phyloP scores from a whole-genome alignment of 1,139 yeast genomes.

The Nematodospora anomalae region DNA sequence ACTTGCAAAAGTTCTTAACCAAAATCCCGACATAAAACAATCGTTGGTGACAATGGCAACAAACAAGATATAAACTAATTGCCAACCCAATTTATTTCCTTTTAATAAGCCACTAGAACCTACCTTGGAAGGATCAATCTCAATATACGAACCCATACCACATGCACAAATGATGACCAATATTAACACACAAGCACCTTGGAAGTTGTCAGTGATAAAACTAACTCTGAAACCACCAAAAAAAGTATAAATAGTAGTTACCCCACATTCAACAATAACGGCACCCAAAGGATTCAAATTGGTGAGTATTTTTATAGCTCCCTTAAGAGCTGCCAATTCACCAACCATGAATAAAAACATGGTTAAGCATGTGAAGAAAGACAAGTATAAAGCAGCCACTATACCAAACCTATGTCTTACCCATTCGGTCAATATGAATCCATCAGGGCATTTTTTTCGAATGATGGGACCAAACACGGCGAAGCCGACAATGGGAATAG shows the following conservation, averaged over 20 bases:
- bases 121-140: constrained; percentile 63
- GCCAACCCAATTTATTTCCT: constrained; percentile 80
- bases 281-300: constrained; percentile 80
- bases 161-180: constrained; percentile 69
- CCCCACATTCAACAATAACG: constrained; percentile 81
- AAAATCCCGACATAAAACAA: constrained; percentile 86
- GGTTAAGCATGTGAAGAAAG: constrained; percentile 81
- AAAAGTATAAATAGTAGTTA: constrained; percentile 83
- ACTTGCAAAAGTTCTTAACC: constrained; percentile 94
- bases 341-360: constrained; percentile 87
- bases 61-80: constrained; percentile 76
- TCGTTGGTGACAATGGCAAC: constrained; percentile 90
- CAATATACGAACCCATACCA: constrained; percentile 77
- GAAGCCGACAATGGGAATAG: constrained; percentile 80
- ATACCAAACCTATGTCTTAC: constrained; percentile 77
- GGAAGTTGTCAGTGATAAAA: constrained; percentile 84
- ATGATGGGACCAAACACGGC: constrained; percentile 82
- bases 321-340: constrained; percentile 77
- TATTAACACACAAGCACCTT: constrained; percentile 71
- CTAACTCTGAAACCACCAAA: constrained; percentile 91
- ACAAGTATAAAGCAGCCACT: constrained; percentile 69
- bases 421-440: constrained; percentile 96
- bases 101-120: constrained; percentile 66
- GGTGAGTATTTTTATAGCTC: constrained; percentile 75
- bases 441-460: constrained; percentile 79